Evolutionary conservation across 73 alveolate species (phyloP).

Genomic region (Tetrahymena malaccensis): DNA sequence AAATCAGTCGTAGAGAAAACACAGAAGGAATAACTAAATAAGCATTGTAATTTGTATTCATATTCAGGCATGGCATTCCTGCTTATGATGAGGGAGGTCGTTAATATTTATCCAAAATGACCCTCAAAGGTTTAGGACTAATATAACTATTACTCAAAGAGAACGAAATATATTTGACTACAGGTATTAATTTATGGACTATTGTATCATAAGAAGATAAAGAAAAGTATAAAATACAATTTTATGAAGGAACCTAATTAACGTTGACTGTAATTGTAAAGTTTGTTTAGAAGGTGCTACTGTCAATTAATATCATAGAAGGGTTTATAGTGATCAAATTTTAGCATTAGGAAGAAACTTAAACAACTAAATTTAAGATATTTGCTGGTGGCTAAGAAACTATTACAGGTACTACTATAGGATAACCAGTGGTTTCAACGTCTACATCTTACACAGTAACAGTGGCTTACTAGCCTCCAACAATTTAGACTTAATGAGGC

Average conservation of each 20-base stretch:
- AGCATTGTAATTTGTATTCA: background rate
- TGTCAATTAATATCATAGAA: background rate
- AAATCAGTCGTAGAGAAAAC: background rate
- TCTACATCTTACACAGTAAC: background rate
- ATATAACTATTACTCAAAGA: background rate
- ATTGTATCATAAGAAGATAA: background rate
- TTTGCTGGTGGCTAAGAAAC: background rate
- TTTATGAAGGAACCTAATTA: background rate
- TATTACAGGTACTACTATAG: background rate
- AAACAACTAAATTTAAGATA: background rate
- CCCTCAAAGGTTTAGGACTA: background rate
- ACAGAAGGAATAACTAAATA: background rate
- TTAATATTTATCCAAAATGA: background rate
- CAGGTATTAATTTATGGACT: background rate
- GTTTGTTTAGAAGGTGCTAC: background rate
- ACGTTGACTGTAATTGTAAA: background rate
- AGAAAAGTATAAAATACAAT: background rate
- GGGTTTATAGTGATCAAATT: background rate
- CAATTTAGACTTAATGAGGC: background rate
- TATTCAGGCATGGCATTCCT: background rate
- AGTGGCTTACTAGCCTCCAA: background rate
- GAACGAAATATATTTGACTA: background rate
- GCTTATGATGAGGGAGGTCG: background rate
- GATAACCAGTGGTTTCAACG: background rate
- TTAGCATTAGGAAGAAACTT: background rate